Percentiles rank a stretch among this genome's conserved stretches.
Conservation (phyloP, 73 alveolate genomes). For the Tetrahymena borealis region DNA sequence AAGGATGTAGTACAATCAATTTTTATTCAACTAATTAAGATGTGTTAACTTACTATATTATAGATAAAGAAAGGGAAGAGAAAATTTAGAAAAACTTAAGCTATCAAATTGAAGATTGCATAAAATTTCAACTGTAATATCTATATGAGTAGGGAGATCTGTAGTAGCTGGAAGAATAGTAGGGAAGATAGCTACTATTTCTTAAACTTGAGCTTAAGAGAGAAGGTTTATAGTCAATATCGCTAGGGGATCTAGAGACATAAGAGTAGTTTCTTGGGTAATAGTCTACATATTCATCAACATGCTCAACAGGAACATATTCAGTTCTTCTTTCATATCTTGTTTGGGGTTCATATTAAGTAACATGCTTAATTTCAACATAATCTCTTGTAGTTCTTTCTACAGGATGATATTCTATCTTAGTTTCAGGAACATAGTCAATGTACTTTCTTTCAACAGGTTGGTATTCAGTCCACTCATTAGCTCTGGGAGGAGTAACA, state of each 20-base stretch:
- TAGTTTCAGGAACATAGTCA: slow-evolving; percentile 37
- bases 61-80: too few relatives aligned
- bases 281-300: slow-evolving; percentile 26
- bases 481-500: neutral
- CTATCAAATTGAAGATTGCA: neutral
- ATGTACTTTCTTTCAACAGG: slow-evolving; percentile 40
- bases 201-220: neutral
- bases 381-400: slow-evolving; percentile 38
- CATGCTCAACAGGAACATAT: slow-evolving; percentile 34
- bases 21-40: too few relatives aligned
- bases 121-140: neutral
- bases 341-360: slow-evolving; percentile 36
- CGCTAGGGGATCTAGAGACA: slow-evolving; percentile 10
- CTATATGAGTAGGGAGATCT: neutral
- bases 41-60: too few relatives aligned
- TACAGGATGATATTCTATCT: slow-evolving; percentile 37
- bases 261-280: slow-evolving; percentile 11
- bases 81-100: too few relatives aligned
- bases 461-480: slow-evolving; percentile 30
- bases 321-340: slow-evolving; percentile 40
- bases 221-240: neutral
- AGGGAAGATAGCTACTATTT: neutral
- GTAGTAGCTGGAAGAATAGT: neutral
- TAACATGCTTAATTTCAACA: slow-evolving; percentile 42
- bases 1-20: too few relatives aligned